Conservation (phyloP, 345 rosid species). For the Cardamine occulta region DNA sequence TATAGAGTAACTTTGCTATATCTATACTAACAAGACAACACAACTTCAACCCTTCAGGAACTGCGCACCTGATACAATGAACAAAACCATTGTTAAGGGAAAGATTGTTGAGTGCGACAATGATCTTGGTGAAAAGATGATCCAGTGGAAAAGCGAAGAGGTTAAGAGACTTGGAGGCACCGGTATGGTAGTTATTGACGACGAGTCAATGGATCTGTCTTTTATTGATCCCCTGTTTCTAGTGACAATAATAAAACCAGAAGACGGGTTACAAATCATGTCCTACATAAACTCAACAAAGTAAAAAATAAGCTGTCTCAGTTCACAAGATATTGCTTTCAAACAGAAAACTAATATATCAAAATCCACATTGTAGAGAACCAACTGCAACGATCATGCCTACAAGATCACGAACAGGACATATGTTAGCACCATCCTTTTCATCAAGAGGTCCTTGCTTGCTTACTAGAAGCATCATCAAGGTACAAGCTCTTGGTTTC, state of each 20-base stretch:
- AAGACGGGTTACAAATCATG: constrained; percentile 49
- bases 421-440: constrained; percentile 73
- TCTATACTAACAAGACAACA: constrained; percentile 13
- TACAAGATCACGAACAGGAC: constrained; percentile 49
- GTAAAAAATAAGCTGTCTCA: constrained; percentile 39
- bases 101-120: constrained; percentile 65
- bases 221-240: constrained; percentile 54
- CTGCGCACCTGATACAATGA: constrained; percentile 52
- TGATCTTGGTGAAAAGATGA: constrained; percentile 29
- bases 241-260: constrained; percentile 50
- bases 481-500: constrained; percentile 48
- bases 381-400: constrained; percentile 70
- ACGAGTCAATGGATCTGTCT: constrained; percentile 48
- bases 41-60: constrained; percentile 46
- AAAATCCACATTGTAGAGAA: constrained; percentile 43
- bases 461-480: constrained; percentile 63
- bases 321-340: constrained; percentile 5
- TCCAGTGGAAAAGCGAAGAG: constrained; percentile 39
- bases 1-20: not conserved
- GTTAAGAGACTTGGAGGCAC: constrained; percentile 57
- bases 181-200: constrained; percentile 56
- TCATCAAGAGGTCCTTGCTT: constrained; percentile 76
- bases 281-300: constrained; percentile 67
- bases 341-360: not conserved
- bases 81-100: constrained; percentile 51